These are phyloP conservation scores for Anthoceros angustus DNA, from an alignment of 225 moss, liverwort and hornwort genomes.

Conservation along the genomic window DNA sequence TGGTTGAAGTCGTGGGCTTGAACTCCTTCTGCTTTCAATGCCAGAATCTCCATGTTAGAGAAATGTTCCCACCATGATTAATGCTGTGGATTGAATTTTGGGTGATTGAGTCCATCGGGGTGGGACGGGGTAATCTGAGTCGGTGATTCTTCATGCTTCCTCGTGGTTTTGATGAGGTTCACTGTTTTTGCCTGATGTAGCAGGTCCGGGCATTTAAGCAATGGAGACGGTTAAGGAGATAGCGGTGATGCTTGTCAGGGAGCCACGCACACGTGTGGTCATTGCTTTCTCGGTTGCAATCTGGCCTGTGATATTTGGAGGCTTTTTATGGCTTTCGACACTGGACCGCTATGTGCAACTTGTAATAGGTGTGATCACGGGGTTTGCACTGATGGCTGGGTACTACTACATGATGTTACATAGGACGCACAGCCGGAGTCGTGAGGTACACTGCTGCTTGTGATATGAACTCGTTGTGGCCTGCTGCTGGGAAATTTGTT, in stretches of 20 bases:
- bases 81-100: no score
- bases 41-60: no score
- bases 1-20: no score
- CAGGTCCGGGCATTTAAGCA: not conserved
- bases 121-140: not conserved
- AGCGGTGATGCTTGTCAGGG: not conserved
- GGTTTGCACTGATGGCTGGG: not conserved
- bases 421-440: not conserved
- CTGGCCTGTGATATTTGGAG: not conserved
- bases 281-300: not conserved
- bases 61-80: no score
- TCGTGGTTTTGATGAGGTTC: not conserved
- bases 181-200: not conserved
- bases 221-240: not conserved
- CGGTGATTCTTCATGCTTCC: not conserved
- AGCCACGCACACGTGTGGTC: not conserved
- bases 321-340: not conserved
- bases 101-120: no score
- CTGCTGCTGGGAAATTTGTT: not conserved
- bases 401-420: slow-evolving; percentile 4
- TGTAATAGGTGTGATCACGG: not conserved
- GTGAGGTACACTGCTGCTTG: not conserved
- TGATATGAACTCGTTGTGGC: not conserved
- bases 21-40: no score
- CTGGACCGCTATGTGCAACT: not conserved